Evolutionary conservation across 2,329 filamentous ascomycete species (phyloP), one percentile per base, ranked within the genome.

Genomic region (Erysiphe pulchra): DNA sequence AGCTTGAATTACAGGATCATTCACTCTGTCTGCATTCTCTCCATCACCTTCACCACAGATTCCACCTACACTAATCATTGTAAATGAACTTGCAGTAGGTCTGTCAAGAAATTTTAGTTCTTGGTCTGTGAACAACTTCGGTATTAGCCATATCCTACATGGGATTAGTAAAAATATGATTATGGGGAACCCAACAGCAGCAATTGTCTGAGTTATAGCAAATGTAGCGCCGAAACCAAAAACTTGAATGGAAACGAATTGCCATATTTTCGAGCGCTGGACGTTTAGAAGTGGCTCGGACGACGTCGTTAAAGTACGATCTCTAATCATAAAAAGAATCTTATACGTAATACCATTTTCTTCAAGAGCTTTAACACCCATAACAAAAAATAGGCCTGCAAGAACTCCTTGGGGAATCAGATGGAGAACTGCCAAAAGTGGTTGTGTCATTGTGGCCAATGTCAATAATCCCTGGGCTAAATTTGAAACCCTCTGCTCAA

Each of bases 321-420:
- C 81, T 50, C 73, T 70, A 1, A 66, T 61, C 1, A 87, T 66
- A 58, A 81, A 86, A 18, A 83, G 58, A 9, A 86, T 58, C 60
- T 86, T 86, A 49, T 68, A 63, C 0, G 80, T 86, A 56, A 87
- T 82, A 18, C 80, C 80, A 56, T 87, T 87, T 20, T 63, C 76
- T 56, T 76, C 70, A 31, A 87, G 71, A 2, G 80, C 80, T 61
- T 86, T 78, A 49, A 82, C 68, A 38, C 80, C 81, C 81, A 87
- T 86, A 57, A 84, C 71, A 61, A 86, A 86, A 66, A 87, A 87
- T 24, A 87, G 68, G 0, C 81, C 81, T 0, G 80, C 81, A 46
- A 87, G 69, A 1, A 86, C 80, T 48, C 76, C 80, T 56, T 85
- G 80, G 0, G 81, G 82, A 51, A 87, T 81, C 10, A 84, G 69